Evolutionary conservation across 1,139 yeast genomes (phyloP).

Genomic region (Williopsis jadinii): DNA sequence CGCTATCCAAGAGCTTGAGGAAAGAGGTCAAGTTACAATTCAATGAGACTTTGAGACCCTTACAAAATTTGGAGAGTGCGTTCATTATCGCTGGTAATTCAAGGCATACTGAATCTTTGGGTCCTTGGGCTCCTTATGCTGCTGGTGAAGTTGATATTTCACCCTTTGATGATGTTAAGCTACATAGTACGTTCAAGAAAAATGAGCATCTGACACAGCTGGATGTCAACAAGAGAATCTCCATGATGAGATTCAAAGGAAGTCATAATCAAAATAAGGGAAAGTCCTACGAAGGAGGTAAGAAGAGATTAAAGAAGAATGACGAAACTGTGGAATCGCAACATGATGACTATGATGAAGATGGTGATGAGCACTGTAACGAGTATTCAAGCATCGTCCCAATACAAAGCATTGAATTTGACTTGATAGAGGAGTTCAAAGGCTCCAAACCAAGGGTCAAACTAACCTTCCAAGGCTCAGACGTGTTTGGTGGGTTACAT

Average conservation of each 20-base stretch:
- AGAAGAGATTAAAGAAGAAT: slow-evolving; percentile 19
- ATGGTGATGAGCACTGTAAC: slow-evolving; percentile 23
- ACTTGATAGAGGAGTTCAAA: slow-evolving; percentile 24
- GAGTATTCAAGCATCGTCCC: slow-evolving; percentile 49
- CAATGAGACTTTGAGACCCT: slow-evolving; percentile 35
- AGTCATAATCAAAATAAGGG: slow-evolving; percentile 30
- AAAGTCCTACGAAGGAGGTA: slow-evolving; percentile 33
- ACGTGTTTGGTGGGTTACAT: slow-evolving; percentile 76
- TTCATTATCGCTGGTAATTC: slow-evolving; percentile 51
- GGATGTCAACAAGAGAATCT: slow-evolving; percentile 18
- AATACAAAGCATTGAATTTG: slow-evolving; percentile 42
- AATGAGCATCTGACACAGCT: slow-evolving; percentile 9
- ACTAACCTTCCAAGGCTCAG: slow-evolving; percentile 57
- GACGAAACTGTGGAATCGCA: slow-evolving; percentile 19
- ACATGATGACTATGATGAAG: slow-evolving; percentile 17
- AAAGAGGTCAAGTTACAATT: slow-evolving; percentile 26
- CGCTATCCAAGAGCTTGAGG: slow-evolving; percentile 33
- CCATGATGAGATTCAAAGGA: slow-evolving; percentile 53
- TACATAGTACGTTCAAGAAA: slow-evolving; percentile 20
- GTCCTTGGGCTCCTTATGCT: slow-evolving; percentile 69
- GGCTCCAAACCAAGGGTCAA: slow-evolving; percentile 30
- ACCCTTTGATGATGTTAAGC: slow-evolving; percentile 40
- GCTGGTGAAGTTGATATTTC: slow-evolving; percentile 54
- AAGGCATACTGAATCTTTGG: slow-evolving; percentile 50
- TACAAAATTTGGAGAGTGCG: slow-evolving; percentile 34